These are phyloP conservation scores for Neofusicoccum kwambonambiense DNA, from an alignment of 2,329 filamentous ascomycete species.

Conservation along the genomic window DNA sequence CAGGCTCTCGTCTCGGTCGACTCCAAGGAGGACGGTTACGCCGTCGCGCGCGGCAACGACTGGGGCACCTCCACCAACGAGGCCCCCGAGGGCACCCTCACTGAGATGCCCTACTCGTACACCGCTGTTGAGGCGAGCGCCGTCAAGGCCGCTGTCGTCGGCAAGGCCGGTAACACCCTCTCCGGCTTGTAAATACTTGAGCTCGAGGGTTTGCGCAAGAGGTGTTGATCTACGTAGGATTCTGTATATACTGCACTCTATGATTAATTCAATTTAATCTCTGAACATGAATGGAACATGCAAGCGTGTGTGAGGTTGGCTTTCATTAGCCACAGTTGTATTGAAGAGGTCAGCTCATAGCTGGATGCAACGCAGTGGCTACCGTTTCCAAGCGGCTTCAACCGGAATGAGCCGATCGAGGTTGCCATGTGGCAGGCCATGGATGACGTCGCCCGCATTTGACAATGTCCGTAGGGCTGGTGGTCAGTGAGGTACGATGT, in stretches of 20 bases:
- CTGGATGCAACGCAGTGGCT: too few species aligned
- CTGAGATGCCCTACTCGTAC: conserved; percentile 55
- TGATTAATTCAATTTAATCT: too few species aligned
- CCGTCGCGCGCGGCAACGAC: conserved; percentile 47
- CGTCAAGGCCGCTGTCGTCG: conserved; percentile 46
- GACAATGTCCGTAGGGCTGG: too few species aligned
- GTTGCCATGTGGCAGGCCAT: too few species aligned
- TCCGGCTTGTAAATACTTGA: conserved; percentile 17
- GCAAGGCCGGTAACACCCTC: conserved; percentile 27
- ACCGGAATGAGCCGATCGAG: too few species aligned
- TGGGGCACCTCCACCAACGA: conserved; percentile 46
- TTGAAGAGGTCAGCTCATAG: too few species aligned
- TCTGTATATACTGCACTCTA: neutral
- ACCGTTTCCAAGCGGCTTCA: too few species aligned
- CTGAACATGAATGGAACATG: too few species aligned
- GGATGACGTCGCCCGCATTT: too few species aligned
- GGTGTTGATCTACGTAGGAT: neutral
- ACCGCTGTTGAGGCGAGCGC: conserved; percentile 50
- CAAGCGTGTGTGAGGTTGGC: too few species aligned
- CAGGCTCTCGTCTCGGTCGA: conserved; percentile 60
- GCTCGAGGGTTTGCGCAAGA: neutral
- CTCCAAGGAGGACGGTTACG: conserved; percentile 52
- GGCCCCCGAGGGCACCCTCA: conserved; percentile 53
- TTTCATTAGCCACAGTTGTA: too few species aligned
- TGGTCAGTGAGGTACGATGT: too few species aligned